phyloP scores from a whole-genome alignment of 768 basidiomycete genomes.

The Coprinellus aureogranulatus region DNA sequence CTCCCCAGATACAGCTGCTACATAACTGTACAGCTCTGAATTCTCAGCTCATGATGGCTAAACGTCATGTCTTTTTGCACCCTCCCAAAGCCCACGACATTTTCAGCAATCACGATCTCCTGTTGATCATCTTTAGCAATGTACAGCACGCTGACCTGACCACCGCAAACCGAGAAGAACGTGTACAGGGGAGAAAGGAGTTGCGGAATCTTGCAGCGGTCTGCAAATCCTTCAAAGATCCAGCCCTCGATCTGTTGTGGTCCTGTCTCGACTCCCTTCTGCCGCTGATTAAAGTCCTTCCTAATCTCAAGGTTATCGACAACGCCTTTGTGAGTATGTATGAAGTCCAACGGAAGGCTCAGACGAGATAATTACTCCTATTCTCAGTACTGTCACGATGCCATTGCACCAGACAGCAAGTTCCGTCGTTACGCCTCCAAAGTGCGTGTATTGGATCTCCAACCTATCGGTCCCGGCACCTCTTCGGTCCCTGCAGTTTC shows the following conservation, averaged over 20 bases:
- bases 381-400: neutral
- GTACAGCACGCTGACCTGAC: neutral
- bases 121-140: neutral
- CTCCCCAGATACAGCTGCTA: too few species aligned
- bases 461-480: too few species aligned
- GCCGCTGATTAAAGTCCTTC: neutral
- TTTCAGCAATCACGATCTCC: neutral
- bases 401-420: neutral
- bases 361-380: neutral
- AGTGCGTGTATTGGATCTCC: neutral
- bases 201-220: neutral
- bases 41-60: neutral
- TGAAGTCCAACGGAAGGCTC: neutral
- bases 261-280: neutral
- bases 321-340: neutral
- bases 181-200: neutral
- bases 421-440: neutral
- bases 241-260: neutral
- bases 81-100: too few species aligned
- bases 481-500: neutral
- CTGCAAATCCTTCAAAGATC: neutral
- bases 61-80: too few species aligned
- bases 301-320: neutral
- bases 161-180: neutral
- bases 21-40: too few species aligned